Conservation (phyloP, 2,329 filamentous ascomycete species). For the Aspergillus pseudoviridinutans region DNA sequence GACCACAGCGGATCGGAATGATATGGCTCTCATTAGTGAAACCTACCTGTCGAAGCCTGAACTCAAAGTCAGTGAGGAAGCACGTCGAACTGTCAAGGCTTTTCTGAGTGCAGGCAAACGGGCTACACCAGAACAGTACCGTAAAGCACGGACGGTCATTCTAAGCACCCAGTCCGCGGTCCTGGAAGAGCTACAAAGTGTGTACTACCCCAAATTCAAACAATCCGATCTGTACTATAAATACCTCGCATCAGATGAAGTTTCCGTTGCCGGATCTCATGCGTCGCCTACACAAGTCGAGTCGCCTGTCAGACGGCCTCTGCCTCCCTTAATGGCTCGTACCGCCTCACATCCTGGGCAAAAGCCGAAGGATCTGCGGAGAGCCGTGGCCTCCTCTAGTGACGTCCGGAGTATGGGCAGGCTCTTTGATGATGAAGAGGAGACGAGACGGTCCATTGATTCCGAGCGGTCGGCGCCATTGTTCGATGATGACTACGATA, state of each 20-base stretch:
- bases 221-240: constrained; percentile 95
- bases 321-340: constrained; percentile 44
- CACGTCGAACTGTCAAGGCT: constrained; percentile 64
- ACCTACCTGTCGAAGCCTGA: constrained; percentile 81
- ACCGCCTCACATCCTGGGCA: constrained; percentile 45
- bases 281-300: constrained; percentile 20
- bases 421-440: constrained; percentile 41
- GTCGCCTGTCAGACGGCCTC: constrained; percentile 34
- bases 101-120: constrained; percentile 75
- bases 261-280: constrained; percentile 24
- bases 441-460: constrained; percentile 67
- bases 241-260: constrained; percentile 83
- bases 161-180: constrained; percentile 77
- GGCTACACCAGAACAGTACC: constrained; percentile 77
- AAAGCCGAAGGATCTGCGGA: constrained; percentile 51
- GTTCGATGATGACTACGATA: constrained; percentile 75
- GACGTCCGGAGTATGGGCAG: constrained; percentile 52
- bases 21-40: constrained; percentile 87
- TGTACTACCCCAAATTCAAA: constrained; percentile 80
- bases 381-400: constrained; percentile 58
- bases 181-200: constrained; percentile 77
- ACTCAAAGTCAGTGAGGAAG: constrained; percentile 68
- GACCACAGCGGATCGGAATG: constrained; percentile 78
- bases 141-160: constrained; percentile 74
- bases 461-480: constrained; percentile 56